Evolutionary conservation across 1,284 basidiomycete species (phyloP).

Genomic region (Neonothopanus nambi): DNA sequence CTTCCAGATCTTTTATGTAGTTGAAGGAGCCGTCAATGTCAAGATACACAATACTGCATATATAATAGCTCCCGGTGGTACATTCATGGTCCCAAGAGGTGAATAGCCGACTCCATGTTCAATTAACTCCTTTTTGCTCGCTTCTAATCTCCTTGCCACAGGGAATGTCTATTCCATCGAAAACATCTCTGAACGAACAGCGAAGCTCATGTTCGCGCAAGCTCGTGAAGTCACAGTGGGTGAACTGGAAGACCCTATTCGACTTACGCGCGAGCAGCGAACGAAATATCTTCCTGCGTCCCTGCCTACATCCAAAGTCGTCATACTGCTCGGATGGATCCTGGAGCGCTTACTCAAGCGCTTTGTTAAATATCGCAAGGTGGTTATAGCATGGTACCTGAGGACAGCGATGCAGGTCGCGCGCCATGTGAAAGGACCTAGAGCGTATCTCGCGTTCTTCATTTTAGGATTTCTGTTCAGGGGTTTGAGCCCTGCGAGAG

Average conservation of each 20-base stretch:
- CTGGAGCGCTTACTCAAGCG: constrained; percentile 18
- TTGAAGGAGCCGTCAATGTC: constrained; percentile 20
- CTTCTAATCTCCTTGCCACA: background rate
- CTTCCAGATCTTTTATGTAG: constrained; percentile 18
- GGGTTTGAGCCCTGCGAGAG: constrained; percentile 10
- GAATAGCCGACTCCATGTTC: background rate
- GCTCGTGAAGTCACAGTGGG: constrained; percentile 16
- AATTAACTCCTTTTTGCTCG: background rate
- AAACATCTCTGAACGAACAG: constrained; percentile 17
- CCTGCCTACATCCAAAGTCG: constrained; percentile 15
- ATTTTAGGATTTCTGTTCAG: constrained; percentile 16
- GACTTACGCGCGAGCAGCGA: constrained; percentile 12
- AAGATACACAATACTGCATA: constrained; percentile 17
- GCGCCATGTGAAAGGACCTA: constrained; percentile 11
- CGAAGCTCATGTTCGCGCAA: constrained; percentile 19
- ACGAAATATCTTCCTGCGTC: constrained; percentile 2
- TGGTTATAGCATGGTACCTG: constrained; percentile 12
- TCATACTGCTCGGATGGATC: constrained; percentile 17
- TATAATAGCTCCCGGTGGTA: constrained; percentile 16
- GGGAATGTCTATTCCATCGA: constrained; percentile 21
- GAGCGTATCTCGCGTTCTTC: constrained; percentile 15
- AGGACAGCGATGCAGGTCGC: constrained; percentile 14
- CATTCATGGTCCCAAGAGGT: constrained; percentile 22
- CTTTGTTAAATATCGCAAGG: constrained; percentile 15
- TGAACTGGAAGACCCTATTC: constrained; percentile 19